Base-by-base conservation (phyloP, 371 early-diverging fungal species). In the Mucor piriformis region DNA sequence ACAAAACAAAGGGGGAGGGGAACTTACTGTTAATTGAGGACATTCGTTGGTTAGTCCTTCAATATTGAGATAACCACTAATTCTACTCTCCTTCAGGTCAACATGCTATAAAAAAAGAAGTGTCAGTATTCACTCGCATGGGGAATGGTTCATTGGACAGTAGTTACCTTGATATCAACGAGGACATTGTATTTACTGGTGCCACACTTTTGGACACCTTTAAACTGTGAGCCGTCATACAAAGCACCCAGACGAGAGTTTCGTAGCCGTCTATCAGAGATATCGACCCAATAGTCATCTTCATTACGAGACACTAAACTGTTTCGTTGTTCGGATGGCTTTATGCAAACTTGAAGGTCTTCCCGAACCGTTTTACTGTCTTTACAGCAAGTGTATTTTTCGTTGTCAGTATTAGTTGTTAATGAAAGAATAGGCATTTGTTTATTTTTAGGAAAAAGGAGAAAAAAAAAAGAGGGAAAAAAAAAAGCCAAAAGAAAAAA, bases 61-160 rank as follows among this genome's bases (percentile, higher is more conserved):
- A 59, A 94, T 94, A 59, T 85, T 83, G 23, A 94, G 79, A 57
- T 92, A 92, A 37, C 93, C 95, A 63, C 90, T 88, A 37, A 93
- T 64, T 51, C 80, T 87, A 20, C 90, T 88, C 44, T 78, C 83
- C 32, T 77, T 62, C 47, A 92, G 64, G 70, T 93, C 87, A n/a
- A 94, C 88, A 75, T 90, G 83, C 92, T 92, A 72, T 32, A 34
- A 18, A 18, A 6, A 42, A 42, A 42, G 18, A 33, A 33, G 11
- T 11, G 5, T 33, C 11, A 33, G 11, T 33, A 33, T 33, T 6
- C 11, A 33, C 33, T 33, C 11, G n/a, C n/a, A 37, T 21, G 25
- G 7, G 21, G 27, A 25, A n/a, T 20, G 18, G 21, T n/a, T n/a
- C 10, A 20, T 15, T 37, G 3, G 15, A 13, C 38, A 37, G n/a